Evolutionary conservation across 148 eudicot species (phyloP).

Genomic region (Diospyros kaki): DNA sequence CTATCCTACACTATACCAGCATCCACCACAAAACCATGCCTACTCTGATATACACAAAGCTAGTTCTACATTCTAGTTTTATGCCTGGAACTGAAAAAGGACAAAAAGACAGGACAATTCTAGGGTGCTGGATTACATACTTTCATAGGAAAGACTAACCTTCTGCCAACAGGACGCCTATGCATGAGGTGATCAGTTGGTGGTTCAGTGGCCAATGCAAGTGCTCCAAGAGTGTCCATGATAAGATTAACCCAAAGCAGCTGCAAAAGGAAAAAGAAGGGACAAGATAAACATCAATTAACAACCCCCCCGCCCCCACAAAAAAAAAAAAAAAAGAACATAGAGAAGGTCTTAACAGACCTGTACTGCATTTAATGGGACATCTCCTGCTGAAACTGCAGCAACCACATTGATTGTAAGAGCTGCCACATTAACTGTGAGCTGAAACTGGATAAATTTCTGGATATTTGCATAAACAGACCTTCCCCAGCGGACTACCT

Average conservation of each 20-base stretch:
- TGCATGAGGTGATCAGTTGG: constrained; percentile 94
- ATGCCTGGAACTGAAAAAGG: neutral
- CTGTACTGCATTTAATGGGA: constrained; percentile 93
- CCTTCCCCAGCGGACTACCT: constrained; percentile 98
- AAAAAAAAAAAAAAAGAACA: neutral
- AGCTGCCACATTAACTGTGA: constrained; percentile 94
- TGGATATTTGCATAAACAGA: constrained; percentile 94
- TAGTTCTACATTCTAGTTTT: neutral
- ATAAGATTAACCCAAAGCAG: constrained; percentile 46
- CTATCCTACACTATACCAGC: neutral
- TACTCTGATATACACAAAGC: neutral
- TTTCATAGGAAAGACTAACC: constrained; percentile 36
- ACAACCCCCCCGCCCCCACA: neutral
- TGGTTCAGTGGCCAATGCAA: too few relatives aligned
- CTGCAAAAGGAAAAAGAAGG: constrained; percentile 10
- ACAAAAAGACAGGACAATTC: neutral
- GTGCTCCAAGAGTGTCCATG: constrained; percentile 47
- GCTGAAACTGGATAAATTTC: constrained; percentile 93
- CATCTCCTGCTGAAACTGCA: constrained; percentile 77
- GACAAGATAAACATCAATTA: neutral
- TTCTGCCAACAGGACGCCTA: constrained; percentile 85
- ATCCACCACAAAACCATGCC: neutral
- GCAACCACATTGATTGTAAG: constrained; percentile 91
- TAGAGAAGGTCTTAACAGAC: constrained; percentile 22
- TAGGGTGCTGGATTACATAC: neutral